Percentiles rank a stretch among this genome's conserved stretches.
Conservation (phyloP, 768 basidiomycete genomes). For the Rhizopogon roseolus region DNA sequence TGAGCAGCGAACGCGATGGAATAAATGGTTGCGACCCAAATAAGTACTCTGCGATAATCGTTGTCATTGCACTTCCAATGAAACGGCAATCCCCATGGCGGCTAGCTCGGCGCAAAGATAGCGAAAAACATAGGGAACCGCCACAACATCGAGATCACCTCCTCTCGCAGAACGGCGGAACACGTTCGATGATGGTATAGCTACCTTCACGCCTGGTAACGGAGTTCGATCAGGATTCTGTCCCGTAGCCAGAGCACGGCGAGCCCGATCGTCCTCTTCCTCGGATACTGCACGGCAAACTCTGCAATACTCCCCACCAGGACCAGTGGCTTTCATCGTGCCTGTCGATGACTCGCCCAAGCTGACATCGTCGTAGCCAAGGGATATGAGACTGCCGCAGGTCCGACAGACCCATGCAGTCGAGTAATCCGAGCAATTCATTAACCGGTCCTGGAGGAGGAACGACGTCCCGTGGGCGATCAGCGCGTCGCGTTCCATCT, state of each 20-base stretch:
- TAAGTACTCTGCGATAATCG: background rate
- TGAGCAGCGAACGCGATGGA: background rate
- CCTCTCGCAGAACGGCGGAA: slow-evolving; percentile 57
- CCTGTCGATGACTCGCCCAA: slow-evolving; percentile 58
- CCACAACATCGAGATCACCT: slow-evolving; percentile 89
- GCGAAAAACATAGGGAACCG: slow-evolving; percentile 92
- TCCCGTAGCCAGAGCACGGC: slow-evolving; percentile 55
- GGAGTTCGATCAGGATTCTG: slow-evolving; percentile 37
- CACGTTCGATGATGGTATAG: slow-evolving; percentile 64
- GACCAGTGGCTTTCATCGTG: slow-evolving; percentile 56
- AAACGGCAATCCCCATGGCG: slow-evolving; percentile 96
- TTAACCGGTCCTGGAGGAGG: slow-evolving; percentile 94
- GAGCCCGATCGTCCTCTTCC: slow-evolving; percentile 55
- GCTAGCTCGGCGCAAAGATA: slow-evolving; percentile 95
- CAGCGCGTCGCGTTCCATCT: slow-evolving; percentile 99
- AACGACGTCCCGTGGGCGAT: slow-evolving; percentile 99
- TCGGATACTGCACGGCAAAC: slow-evolving; percentile 78
- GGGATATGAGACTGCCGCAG: slow-evolving; percentile 91
- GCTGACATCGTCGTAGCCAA: slow-evolving; percentile 89
- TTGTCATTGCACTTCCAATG: slow-evolving; percentile 64
- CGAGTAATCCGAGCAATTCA: slow-evolving; percentile 99
- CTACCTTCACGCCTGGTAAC: slow-evolving; percentile 53
- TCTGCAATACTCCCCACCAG: slow-evolving; percentile 91
- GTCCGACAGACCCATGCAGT: slow-evolving; percentile 98
- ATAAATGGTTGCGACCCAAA: too few species aligned